Percentiles rank a stretch among this genome's conserved stretches.
Conservation (phyloP, 2,329 filamentous ascomycete genomes). For the Raffaelea arxii region DNA sequence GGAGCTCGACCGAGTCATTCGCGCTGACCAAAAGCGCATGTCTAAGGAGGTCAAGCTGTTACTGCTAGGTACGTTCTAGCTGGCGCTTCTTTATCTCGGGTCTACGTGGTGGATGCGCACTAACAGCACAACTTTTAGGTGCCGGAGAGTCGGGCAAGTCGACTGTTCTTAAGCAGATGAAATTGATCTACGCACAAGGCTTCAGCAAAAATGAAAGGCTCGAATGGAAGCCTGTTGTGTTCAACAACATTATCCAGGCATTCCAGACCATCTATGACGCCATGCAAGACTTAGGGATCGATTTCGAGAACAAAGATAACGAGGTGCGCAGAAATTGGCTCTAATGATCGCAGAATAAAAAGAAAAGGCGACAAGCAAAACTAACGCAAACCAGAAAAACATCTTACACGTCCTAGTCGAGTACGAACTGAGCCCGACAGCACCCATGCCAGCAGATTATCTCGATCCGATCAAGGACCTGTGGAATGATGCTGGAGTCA, state of each 20-base stretch:
- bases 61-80: slow-evolving; percentile 60
- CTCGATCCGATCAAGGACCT: slow-evolving; percentile 72
- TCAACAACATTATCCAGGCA: slow-evolving; percentile 87
- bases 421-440: slow-evolving; percentile 72
- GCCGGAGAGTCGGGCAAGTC: slow-evolving; percentile 97
- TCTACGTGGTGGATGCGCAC: not conserved
- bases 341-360: too few relatives aligned
- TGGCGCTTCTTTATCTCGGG: not conserved
- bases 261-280: slow-evolving; percentile 85
- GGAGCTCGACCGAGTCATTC: slow-evolving; percentile 80
- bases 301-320: slow-evolving; percentile 70
- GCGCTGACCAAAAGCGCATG: slow-evolving; percentile 79
- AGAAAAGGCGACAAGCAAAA: not conserved
- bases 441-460: slow-evolving; percentile 69
- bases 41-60: slow-evolving; percentile 87
- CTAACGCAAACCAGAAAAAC: slow-evolving; percentile 47
- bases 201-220: slow-evolving; percentile 85
- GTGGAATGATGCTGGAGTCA: slow-evolving; percentile 78
- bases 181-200: slow-evolving; percentile 87
- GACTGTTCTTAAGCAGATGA: slow-evolving; percentile 99
- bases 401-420: slow-evolving; percentile 70
- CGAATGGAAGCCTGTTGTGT: slow-evolving; percentile 91
- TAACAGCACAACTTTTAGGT: slow-evolving; percentile 39
- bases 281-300: slow-evolving; percentile 75
- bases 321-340: too few relatives aligned